These are phyloP conservation scores for Sporothrix variecibatus DNA, from an alignment of 2,329 filamentous ascomycete species.

Conservation along the genomic window DNA sequence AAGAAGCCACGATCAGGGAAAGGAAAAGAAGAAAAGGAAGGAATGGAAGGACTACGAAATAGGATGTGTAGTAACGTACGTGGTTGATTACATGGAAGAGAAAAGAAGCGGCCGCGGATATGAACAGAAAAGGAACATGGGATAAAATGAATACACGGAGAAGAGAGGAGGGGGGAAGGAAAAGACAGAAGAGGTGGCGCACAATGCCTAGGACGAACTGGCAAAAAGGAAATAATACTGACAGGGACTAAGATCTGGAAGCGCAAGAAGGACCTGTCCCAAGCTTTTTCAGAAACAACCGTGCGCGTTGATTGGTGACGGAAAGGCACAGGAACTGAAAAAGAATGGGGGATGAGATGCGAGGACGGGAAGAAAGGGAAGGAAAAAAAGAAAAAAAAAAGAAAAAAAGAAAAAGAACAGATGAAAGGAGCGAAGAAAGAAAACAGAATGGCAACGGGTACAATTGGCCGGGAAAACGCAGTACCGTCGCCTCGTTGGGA, in stretches of 20 bases:
- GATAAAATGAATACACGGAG: slow-evolving; percentile 13
- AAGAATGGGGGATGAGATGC: background rate
- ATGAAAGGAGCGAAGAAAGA: background rate
- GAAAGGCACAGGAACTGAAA: slow-evolving; percentile 5
- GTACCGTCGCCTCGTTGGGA: background rate
- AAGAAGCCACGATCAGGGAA: background rate
- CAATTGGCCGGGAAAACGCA: background rate
- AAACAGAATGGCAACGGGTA: too few relatives aligned
- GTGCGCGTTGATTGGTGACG: slow-evolving; percentile 21
- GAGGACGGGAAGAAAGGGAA: slow-evolving; percentile 9
- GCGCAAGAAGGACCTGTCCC: slow-evolving; percentile 20
- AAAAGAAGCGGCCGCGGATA: background rate
- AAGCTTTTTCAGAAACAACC: slow-evolving; percentile 20
- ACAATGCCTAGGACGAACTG: slow-evolving; percentile 6
- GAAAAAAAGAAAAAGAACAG: background rate
- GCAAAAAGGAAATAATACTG: slow-evolving; percentile 1
- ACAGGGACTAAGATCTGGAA: slow-evolving; percentile 17
- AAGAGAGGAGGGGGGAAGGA: background rate
- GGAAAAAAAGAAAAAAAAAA: background rate
- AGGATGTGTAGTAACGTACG: background rate
- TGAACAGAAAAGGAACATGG: background rate
- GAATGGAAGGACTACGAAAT: background rate
- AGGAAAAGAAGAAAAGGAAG: background rate
- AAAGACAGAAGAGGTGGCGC: slow-evolving; percentile 5
- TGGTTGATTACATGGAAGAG: background rate